Evolutionary conservation across 2,329 filamentous ascomycete genomes (phyloP), one percentile per base, ranked within the genome.

Genomic region (Emergomyces pasteurianus): DNA sequence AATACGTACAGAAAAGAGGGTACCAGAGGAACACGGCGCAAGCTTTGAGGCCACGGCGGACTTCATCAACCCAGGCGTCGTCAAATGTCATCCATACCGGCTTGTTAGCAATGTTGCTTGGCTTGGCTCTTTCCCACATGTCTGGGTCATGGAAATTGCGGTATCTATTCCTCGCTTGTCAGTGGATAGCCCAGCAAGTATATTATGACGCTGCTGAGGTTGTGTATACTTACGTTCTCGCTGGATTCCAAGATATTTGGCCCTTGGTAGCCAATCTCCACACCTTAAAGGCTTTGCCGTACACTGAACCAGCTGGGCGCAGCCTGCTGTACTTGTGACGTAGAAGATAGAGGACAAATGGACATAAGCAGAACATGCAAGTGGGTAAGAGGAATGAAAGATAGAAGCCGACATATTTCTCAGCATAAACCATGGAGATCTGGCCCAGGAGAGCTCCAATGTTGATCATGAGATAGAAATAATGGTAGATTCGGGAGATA

Each of bases 61-160:
- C 84, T 70, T 92, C 87, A 70, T 90, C 88, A 40, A 92, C 88
- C 88, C 88, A 92, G 58, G 83, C 83, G 66, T 92, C 89, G 64
- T 92, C 88, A 66, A 90, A 91, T 0, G 85, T 88, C 86, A 92
- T 91, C 87, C 87, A 92, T 0, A 60, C 47, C 0, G 88, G 88
- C 60, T 85, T 84, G 64, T 79, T 71, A 10, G 80, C 75, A 6
- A 89, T 78, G 42, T 78, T 76, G 70, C 84, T 87, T 2, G 88
- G 88, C 75, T 88, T 89, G 62, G 84, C 83, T 3, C 77, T 70
- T 31, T 89, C 83, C 84, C 87, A 90, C 74, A 88, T 81, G 18
- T 78, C 77, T 7, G 78, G 77, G 58, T 78, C 76, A 63, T 83
- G 79, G 67, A 86, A 77, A 67, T 84, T 82, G 59, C 62, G 63